phyloP scores from a whole-genome alignment of 2,329 filamentous ascomycete species.

The Venturia nashicola region DNA sequence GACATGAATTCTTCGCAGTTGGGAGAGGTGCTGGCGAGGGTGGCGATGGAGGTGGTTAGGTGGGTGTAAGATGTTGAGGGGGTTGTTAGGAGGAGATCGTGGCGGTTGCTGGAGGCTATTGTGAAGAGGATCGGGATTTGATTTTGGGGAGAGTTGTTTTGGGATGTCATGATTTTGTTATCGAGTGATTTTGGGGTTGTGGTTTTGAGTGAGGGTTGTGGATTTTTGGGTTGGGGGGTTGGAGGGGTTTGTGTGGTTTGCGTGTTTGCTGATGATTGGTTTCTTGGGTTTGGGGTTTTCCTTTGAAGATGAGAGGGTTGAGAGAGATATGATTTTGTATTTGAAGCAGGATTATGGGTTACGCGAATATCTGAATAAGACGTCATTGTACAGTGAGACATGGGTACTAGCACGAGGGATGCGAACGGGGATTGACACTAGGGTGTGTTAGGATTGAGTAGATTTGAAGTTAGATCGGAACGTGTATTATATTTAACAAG shows the following conservation, averaged over 20 bases:
- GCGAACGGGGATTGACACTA: neutral
- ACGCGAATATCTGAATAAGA: neutral
- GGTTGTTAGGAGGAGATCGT: slow-evolving; percentile 18
- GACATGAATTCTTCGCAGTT: slow-evolving; percentile 23
- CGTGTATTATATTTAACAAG: too few species aligned
- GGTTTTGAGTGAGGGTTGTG: neutral
- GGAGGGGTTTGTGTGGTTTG: neutral
- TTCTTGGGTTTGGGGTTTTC: too few species aligned
- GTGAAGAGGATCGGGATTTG: slow-evolving; percentile 22
- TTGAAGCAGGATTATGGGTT: neutral
- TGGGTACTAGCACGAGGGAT: neutral
- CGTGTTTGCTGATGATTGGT: neutral
- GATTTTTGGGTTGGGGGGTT: neutral
- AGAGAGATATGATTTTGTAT: too few species aligned
- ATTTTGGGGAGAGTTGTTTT: neutral
- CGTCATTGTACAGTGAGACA: neutral
- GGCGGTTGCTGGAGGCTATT: slow-evolving; percentile 20
- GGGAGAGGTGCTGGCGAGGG: slow-evolving; percentile 14
- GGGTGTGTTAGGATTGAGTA: too few species aligned
- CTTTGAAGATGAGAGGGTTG: neutral
- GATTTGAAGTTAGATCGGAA: too few species aligned
- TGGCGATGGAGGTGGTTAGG: slow-evolving; percentile 11
- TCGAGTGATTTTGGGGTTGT: neutral
- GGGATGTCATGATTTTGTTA: neutral
- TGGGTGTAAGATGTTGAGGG: slow-evolving; percentile 9